Conservation (phyloP, 208 protist species). For the Leptomonas pyrrhocoris region DNA sequence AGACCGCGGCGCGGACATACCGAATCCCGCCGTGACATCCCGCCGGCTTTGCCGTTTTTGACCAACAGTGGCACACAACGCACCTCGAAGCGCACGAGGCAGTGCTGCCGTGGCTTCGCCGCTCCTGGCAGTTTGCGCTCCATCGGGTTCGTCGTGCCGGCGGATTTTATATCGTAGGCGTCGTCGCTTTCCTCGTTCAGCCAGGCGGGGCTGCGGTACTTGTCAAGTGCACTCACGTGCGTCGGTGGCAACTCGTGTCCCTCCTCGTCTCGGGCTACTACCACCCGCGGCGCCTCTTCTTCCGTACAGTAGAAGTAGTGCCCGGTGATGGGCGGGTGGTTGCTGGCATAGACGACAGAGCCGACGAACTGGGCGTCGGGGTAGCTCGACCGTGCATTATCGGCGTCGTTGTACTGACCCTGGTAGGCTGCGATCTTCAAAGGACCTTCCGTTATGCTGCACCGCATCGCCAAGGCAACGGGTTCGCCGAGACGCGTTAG, state of each 20-base stretch:
- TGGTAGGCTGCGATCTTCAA: slow-evolving; percentile 80
- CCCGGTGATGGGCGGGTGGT: slow-evolving; percentile 58
- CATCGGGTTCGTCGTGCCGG: background rate
- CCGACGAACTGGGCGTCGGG: slow-evolving; percentile 77
- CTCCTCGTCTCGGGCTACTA: background rate
- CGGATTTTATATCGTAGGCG: slow-evolving; percentile 21
- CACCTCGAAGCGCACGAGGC: slow-evolving; percentile 67
- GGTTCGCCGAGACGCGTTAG: slow-evolving; percentile 69
- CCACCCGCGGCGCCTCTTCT: slow-evolving; percentile 27
- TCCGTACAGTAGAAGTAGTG: slow-evolving; percentile 37
- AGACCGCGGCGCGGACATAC: slow-evolving; percentile 14
- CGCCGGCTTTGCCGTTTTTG: slow-evolving; percentile 5
- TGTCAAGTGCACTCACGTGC: slow-evolving; percentile 16
- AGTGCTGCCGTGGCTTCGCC: slow-evolving; percentile 13
- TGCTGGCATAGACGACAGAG: slow-evolving; percentile 68
- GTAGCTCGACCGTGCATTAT: slow-evolving; percentile 81
- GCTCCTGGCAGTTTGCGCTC: background rate
- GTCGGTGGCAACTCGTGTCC: background rate
- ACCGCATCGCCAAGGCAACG: slow-evolving; percentile 56
- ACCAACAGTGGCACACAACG: slow-evolving; percentile 40
- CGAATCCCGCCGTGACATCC: slow-evolving; percentile 26
- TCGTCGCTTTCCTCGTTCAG: slow-evolving; percentile 29
- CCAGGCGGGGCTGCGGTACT: slow-evolving; percentile 37
- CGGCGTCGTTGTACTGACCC: slow-evolving; percentile 84
- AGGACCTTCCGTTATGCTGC: slow-evolving; percentile 67